These are phyloP conservation scores for Amanita pseudoporphyria DNA, from an alignment of 768 basidiomycete genomes.

Conservation along the genomic window DNA sequence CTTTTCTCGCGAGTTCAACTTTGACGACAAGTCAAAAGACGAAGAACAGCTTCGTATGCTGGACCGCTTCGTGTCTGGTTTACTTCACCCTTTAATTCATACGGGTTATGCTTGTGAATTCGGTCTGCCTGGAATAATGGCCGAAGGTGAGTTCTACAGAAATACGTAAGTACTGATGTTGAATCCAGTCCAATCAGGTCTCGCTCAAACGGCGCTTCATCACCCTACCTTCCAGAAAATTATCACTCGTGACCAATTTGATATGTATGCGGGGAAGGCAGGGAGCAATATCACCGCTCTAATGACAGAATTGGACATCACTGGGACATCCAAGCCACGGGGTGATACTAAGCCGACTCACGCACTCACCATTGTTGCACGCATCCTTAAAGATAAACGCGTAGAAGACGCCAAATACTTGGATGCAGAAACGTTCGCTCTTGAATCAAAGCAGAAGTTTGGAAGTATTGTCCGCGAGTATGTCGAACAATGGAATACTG, in stretches of 20 bases:
- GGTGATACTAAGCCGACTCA: slow-evolving; percentile 19
- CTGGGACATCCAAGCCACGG: neutral
- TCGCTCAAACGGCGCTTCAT: slow-evolving; percentile 48
- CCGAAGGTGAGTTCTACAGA: slow-evolving; percentile 43
- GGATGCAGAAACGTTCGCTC: slow-evolving; percentile 12
- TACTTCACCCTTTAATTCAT: slow-evolving; percentile 61
- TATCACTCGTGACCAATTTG: neutral
- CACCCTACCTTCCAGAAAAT: slow-evolving; percentile 8
- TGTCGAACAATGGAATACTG: slow-evolving; percentile 33
- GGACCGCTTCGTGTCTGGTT: slow-evolving; percentile 41
- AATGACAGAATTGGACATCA: neutral
- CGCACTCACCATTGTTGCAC: slow-evolving; percentile 43
- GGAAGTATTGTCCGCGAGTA: slow-evolving; percentile 32
- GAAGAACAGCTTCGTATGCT: slow-evolving; percentile 45
- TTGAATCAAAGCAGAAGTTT: slow-evolving; percentile 23
- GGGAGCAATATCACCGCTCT: neutral
- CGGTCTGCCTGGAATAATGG: slow-evolving; percentile 42
- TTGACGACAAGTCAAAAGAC: slow-evolving; percentile 17
- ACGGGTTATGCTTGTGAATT: slow-evolving; percentile 57
- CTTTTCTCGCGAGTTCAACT: slow-evolving; percentile 44
- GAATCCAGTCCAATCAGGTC: slow-evolving; percentile 29
- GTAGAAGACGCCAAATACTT: slow-evolving; percentile 16
- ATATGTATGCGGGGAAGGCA: neutral
- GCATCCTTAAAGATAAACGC: slow-evolving; percentile 42
- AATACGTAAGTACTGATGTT: neutral